These are phyloP conservation scores for Nemania sp. DNA, from an alignment of 2,329 filamentous ascomycete species.

Conservation along the genomic window DNA sequence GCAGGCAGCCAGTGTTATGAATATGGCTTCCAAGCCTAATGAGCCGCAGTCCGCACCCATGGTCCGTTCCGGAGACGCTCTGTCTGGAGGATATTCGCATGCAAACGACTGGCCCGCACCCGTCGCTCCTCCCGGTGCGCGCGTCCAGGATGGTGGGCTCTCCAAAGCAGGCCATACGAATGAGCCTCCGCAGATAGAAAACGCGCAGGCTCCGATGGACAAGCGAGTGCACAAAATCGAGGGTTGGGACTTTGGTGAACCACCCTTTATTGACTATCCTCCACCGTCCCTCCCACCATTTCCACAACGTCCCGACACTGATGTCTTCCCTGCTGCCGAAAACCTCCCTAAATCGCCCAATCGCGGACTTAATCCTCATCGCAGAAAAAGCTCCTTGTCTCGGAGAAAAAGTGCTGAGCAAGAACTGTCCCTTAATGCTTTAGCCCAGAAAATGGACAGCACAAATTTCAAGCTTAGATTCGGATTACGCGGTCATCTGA, in stretches of 20 bases:
- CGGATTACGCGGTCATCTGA: conserved; percentile 86
- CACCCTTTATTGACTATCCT: conserved; percentile 60
- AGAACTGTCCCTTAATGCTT: conserved; percentile 55
- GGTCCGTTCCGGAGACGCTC: conserved; percentile 55
- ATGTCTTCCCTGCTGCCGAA: conserved; percentile 82
- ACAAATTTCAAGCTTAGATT: conserved; percentile 91
- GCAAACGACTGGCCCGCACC: conserved; percentile 36
- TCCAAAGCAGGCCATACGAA: conserved; percentile 43
- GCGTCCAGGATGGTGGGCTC: conserved; percentile 34
- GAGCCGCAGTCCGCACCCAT: conserved; percentile 54
- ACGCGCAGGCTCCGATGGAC: conserved; percentile 49
- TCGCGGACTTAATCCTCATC: conserved; percentile 67
- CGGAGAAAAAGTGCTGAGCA: conserved; percentile 72
- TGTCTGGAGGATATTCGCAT: conserved; percentile 45
- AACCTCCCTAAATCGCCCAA: conserved; percentile 80
- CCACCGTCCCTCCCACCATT: conserved; percentile 51
- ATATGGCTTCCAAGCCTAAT: conserved; percentile 41
- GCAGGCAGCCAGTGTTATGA: conserved; percentile 44
- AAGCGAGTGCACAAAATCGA: conserved; percentile 63
- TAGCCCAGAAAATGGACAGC: conserved; percentile 65
- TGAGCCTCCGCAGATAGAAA: conserved; percentile 46
- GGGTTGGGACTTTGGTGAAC: conserved; percentile 92
- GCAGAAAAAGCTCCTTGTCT: conserved; percentile 79
- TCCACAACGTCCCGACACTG: conserved; percentile 76
- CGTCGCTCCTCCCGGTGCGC: conserved; percentile 26